Percentiles rank a stretch among this genome's conserved stretches.
These are phyloP conservation scores for Exutisphaerella laricina DNA, from an alignment of 2,329 filamentous ascomycete genomes.

Conservation along the genomic window DNA sequence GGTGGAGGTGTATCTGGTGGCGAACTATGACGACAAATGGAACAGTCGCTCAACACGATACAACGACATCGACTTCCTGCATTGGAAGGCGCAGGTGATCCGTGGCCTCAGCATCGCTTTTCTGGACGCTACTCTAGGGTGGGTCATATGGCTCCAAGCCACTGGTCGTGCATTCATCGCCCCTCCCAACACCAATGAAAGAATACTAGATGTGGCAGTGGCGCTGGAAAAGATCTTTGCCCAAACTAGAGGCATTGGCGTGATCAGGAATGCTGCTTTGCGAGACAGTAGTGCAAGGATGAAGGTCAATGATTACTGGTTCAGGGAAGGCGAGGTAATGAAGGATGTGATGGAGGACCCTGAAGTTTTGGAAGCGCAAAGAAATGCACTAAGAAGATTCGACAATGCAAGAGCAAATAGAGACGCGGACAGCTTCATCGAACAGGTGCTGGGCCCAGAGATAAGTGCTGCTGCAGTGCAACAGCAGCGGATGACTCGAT, in stretches of 20 bases:
- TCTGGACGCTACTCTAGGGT: slow-evolving; percentile 60
- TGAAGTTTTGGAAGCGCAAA: slow-evolving; percentile 66
- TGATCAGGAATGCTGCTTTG: slow-evolving; percentile 73
- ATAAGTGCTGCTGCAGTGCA: neutral
- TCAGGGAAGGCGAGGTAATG: slow-evolving; percentile 67
- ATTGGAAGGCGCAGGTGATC: slow-evolving; percentile 61
- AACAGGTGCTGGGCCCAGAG: slow-evolving; percentile 15
- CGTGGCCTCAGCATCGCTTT: slow-evolving; percentile 60
- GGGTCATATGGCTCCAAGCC: slow-evolving; percentile 65
- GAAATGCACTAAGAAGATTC: slow-evolving; percentile 60
- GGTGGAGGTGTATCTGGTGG: slow-evolving; percentile 61
- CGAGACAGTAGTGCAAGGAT: slow-evolving; percentile 66
- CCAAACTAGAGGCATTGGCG: slow-evolving; percentile 65
- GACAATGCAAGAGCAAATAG: slow-evolving; percentile 56
- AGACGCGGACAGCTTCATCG: slow-evolving; percentile 59
- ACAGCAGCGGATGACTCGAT: too few relatives aligned
- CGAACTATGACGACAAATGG: slow-evolving; percentile 58
- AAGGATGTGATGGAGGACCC: slow-evolving; percentile 71
- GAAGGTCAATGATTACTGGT: slow-evolving; percentile 70
- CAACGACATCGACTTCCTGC: slow-evolving; percentile 62
- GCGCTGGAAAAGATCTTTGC: slow-evolving; percentile 55
- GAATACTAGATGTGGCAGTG: slow-evolving; percentile 56
- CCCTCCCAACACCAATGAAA: slow-evolving; percentile 57
- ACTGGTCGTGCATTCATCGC: slow-evolving; percentile 73
- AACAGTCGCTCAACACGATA: slow-evolving; percentile 58